These are phyloP conservation scores for Podaxis sp. DNA, from an alignment of 768 basidiomycete species.

Conservation along the genomic window DNA sequence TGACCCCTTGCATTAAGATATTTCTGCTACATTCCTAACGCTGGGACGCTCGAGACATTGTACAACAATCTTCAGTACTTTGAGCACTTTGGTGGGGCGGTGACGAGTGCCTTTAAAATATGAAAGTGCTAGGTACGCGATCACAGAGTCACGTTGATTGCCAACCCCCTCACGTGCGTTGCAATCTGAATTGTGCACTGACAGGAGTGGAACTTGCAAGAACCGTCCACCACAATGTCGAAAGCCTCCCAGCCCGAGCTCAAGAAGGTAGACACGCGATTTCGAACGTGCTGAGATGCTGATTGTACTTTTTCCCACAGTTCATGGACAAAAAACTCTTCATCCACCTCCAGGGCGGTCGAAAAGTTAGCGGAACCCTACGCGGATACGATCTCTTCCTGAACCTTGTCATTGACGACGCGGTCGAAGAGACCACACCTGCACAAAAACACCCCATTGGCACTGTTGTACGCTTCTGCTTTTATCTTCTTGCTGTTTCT, in stretches of 20 bases:
- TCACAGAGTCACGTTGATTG: too few species aligned
- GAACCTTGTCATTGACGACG: constrained; percentile 96
- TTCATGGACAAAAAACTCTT: constrained; percentile 99
- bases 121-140: too few species aligned
- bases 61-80: too few species aligned
- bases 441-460: constrained; percentile 90
- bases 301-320: constrained; percentile 32
- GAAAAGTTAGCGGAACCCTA: constrained; percentile 91
- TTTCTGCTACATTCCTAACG: too few species aligned
- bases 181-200: neutral
- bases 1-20: too few species aligned
- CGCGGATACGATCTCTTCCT: constrained; percentile 99
- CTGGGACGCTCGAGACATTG: too few species aligned
- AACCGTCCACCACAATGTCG: constrained; percentile 53
- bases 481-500: constrained; percentile 10
- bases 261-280: constrained; percentile 73
- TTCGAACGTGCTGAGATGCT: neutral
- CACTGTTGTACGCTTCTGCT: constrained; percentile 67
- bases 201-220: neutral
- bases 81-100: too few species aligned
- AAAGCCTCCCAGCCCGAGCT: constrained; percentile 96
- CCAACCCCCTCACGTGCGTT: neutral
- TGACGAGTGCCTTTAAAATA: too few species aligned
- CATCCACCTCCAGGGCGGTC: constrained; percentile 89
- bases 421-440: constrained; percentile 84